Evolutionary conservation across 2,329 filamentous ascomycete genomes (phyloP).

Genomic region (Claviceps sp.): DNA sequence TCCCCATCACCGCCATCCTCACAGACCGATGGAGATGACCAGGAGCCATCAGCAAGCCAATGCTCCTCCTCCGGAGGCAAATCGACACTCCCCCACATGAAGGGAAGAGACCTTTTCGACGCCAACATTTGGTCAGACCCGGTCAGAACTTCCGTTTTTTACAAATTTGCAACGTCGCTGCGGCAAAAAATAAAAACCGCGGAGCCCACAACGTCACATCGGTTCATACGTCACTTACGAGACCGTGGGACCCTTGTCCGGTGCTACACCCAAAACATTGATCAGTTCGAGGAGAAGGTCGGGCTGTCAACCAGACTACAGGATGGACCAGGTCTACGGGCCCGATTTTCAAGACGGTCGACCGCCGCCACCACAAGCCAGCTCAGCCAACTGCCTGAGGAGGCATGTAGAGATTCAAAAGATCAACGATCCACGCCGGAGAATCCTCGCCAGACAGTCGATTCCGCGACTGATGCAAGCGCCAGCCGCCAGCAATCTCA

Average conservation of each 20-base stretch:
- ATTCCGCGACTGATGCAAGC: too few relatives aligned
- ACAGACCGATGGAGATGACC: conserved; percentile 27
- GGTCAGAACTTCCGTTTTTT: conserved; percentile 55
- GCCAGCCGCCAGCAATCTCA: too few relatives aligned
- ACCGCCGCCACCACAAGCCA: conserved; percentile 19
- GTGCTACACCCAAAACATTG: conserved; percentile 66
- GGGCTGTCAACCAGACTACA: conserved; percentile 50
- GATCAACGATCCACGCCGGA: conserved; percentile 4
- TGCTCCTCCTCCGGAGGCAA: conserved; percentile 19
- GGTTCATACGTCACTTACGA: conserved; percentile 53
- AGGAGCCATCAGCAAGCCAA: conserved; percentile 24
- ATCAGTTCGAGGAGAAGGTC: conserved; percentile 58
- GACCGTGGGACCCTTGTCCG: conserved; percentile 55
- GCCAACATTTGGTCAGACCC: conserved; percentile 57
- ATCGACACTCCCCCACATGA: conserved; percentile 43
- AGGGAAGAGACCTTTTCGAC: conserved; percentile 60
- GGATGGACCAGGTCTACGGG: conserved; percentile 47
- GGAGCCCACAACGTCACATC: conserved; percentile 50
- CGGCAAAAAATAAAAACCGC: conserved; percentile 51
- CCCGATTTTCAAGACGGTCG: conserved; percentile 42
- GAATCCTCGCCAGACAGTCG: too few relatives aligned
- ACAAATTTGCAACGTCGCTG: conserved; percentile 56
- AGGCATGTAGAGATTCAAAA: conserved; percentile 8
- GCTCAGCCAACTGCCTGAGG: conserved; percentile 25
- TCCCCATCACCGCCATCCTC: conserved; percentile 17